These are phyloP conservation scores for Grosmannia clavigera DNA, from an alignment of 2,329 filamentous ascomycete genomes.

Conservation along the genomic window DNA sequence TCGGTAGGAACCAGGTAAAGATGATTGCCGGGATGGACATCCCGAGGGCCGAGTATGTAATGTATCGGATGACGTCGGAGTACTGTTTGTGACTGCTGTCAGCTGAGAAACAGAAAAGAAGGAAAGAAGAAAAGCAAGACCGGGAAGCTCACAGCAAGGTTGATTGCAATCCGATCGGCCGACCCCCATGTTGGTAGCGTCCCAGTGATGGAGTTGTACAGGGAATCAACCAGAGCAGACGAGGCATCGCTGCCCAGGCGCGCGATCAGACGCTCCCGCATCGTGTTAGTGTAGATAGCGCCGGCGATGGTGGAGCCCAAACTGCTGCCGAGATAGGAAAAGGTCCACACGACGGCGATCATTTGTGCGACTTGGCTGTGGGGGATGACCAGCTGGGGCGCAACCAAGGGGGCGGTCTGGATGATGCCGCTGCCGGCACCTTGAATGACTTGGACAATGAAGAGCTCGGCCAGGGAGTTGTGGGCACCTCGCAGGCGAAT, in stretches of 20 bases:
- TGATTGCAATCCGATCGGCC: constrained; percentile 4
- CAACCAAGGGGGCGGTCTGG: constrained; percentile 27
- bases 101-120: not conserved
- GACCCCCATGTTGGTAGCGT: constrained; percentile 5
- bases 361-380: constrained; percentile 8
- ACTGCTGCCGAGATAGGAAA: constrained; percentile 5
- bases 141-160: constrained; percentile 1
- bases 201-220: constrained; percentile 8
- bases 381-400: constrained; percentile 15
- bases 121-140: not conserved
- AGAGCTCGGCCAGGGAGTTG: constrained; percentile 31
- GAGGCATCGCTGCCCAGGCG: constrained; percentile 6
- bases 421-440: constrained; percentile 34
- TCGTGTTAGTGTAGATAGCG: constrained; percentile 9
- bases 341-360: constrained; percentile 4
- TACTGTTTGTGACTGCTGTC: constrained; percentile 9
- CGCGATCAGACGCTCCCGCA: not conserved
- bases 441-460: constrained; percentile 34
- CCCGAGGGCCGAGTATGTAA: constrained; percentile 16
- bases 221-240: constrained; percentile 2
- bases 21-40: constrained; percentile 13
- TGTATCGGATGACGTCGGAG: constrained; percentile 16
- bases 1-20: constrained; percentile 14
- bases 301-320: constrained; percentile 9
- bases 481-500: constrained; percentile 30